Base-by-base conservation (phyloP, 495 filamentous ascomycete species). In the Sphaerosporella brunnea region DNA sequence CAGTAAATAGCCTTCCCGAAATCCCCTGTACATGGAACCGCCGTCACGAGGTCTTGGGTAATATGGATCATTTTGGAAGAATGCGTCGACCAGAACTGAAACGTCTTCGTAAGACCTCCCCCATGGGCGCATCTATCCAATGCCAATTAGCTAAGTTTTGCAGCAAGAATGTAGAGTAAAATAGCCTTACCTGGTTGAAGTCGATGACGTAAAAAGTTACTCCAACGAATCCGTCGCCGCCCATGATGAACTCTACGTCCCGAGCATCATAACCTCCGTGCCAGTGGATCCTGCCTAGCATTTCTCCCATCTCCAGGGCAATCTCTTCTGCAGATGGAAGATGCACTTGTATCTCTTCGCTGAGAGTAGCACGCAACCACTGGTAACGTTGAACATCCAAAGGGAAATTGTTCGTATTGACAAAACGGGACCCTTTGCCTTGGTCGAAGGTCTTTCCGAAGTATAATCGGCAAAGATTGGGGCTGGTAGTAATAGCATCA, bases 61-160 rank as follows among this genome's bases (percentile, higher is more conserved):
- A 21, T 48, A 51, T 40, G 49, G 49, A 36, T 51, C 49, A 40
- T 48, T 51, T 20, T 40, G 44, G 18, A 47, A 51, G 23, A 47
- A 47, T 24, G 49, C 43, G 23, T 37, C 43, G 16, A 48, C 35
- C 15, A 47, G 42, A 13, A 26, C 11, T 7, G 28, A 36, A 19
- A 37, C 24, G 13, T 26, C 42, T 11, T 39, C 43, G 9, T 18
- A 3, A 9, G 24, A 16, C 26, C 39, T 51, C 3, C 15, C 32
- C 34, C 49, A 51, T 39, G 10, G 28, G 5, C 49, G 18, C 49
- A 51, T 47, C 49, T 47, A 34, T 24, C 15, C 15, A 42, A 21
- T 49, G n/a, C 24, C 25, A 32, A 32, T 32, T 32, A 32, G 13
- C 28, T 32, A 32, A 32, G 28, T 32, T n/a, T 32, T 32, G 28